Base-by-base conservation (phyloP, 768 basidiomycete genomes). In the Tylopilus sp. region DNA sequence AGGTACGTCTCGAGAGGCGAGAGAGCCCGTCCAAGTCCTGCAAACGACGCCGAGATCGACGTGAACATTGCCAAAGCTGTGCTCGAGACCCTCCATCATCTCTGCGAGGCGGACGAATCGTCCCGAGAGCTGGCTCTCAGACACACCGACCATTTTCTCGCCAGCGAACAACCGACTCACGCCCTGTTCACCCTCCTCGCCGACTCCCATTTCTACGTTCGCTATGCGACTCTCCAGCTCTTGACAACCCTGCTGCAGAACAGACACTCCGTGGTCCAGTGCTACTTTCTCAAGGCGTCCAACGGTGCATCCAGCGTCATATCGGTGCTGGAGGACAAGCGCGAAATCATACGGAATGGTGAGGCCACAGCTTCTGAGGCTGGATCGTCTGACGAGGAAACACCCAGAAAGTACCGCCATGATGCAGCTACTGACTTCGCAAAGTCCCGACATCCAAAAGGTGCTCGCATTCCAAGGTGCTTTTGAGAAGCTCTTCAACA, bases 391-490 rank as follows among this genome's bases (percentile, higher is more conserved):
- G 45, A 68, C 45, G 44, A 49, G 33, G 29, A 36, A 45, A 31
- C 36, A 56, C 58, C 61, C 72, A 91, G 92, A 98, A 79, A 87
- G 85, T 22, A 83, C 97, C 34, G 76, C 84, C 16, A 83, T 95
- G 72, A 78, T 94, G 30, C 89, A 95, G 55, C 75, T 84, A 6
- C 76, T 99, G 14, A 83, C 89, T 34, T 83, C 84, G 1, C 88
- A 94, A 60, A 98, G 89, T 61, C 82, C 89, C 29, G 92, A 98
- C 67, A 90, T 99, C 31, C 96, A 98, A 65, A 98, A 98, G 71
- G 85, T 98, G 28, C 83, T 98, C 41, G 93, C 95, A 0, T 99
- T 99, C 62, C 92, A 94, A 61, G 94, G 97, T 19, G 91, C 90
- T 2, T 98, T 99, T 63, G 97, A 99, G 74, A 92, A 88, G 66